A percentile compares a stretch with the other conserved stretches of the same genome.
These are phyloP conservation scores for Biscutella laevigata DNA, from an alignment of 441 rosid genomes.

Conservation along the genomic window DNA sequence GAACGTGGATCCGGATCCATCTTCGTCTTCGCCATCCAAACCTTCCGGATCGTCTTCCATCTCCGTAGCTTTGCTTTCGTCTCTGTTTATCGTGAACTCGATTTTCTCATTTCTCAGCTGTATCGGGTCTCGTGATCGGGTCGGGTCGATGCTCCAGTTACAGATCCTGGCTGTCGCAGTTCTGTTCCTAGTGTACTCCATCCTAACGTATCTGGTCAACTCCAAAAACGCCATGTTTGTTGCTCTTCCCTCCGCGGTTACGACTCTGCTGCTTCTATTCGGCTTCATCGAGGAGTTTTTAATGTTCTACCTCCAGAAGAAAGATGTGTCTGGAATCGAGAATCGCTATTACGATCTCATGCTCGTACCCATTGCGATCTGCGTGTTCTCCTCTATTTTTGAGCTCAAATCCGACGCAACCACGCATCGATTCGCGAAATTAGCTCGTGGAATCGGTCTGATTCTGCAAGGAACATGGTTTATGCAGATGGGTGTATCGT, in stretches of 20 bases:
- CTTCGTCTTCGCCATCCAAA: constrained; percentile 10
- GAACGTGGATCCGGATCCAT: constrained; percentile 4
- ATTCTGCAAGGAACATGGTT: constrained; percentile 85
- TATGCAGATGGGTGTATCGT: constrained; percentile 81
- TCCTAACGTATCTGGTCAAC: constrained; percentile 31
- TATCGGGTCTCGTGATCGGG: constrained; percentile 36
- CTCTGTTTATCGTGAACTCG: constrained; percentile 44
- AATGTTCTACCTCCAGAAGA: constrained; percentile 56
- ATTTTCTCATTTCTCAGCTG: constrained; percentile 48
- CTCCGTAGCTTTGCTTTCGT: constrained; percentile 33
- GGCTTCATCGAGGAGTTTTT: constrained; percentile 70
- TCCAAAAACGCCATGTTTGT: constrained; percentile 17
- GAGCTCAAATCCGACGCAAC: constrained; percentile 33
- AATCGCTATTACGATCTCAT: constrained; percentile 71
- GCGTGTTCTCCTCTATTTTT: constrained; percentile 46
- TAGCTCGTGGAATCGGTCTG: constrained; percentile 66
- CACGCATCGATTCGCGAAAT: constrained; percentile 29
- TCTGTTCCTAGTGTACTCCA: constrained; percentile 47
- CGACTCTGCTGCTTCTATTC: constrained; percentile 44
- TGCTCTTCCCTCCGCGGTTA: constrained; percentile 38
- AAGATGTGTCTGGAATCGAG: constrained; percentile 64
- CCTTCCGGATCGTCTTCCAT: constrained; percentile 14
- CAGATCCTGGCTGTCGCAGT: constrained; percentile 50
- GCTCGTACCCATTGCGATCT: constrained; percentile 62
- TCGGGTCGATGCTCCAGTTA: constrained; percentile 58